These are phyloP conservation scores for Termitomyces sp. DNA, from an alignment of 768 basidiomycete genomes.

Conservation along the genomic window DNA sequence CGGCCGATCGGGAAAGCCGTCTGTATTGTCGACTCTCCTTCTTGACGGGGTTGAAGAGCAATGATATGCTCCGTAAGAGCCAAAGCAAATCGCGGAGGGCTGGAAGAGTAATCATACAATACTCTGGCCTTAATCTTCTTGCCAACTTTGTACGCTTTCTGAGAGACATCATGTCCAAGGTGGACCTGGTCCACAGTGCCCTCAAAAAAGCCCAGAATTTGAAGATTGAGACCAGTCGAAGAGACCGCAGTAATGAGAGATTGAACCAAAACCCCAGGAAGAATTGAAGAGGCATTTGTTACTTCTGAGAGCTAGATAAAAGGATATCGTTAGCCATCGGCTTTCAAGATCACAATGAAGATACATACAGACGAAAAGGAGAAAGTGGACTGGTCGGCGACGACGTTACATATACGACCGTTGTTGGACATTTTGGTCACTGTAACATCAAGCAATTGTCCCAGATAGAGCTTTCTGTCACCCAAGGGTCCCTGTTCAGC, in stretches of 20 bases:
- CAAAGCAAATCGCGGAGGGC: conserved; percentile 83
- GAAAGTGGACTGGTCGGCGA: conserved; percentile 46
- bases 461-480: conserved; percentile 45
- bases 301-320: conserved; percentile 65
- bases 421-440: conserved; percentile 70
- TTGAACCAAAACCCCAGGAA: conserved; percentile 84
- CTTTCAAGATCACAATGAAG: neutral
- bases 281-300: conserved; percentile 71
- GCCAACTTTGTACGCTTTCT: conserved; percentile 53
- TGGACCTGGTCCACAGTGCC: conserved; percentile 87
- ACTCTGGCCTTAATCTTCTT: conserved; percentile 82
- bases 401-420: conserved; percentile 75
- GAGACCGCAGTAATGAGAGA: conserved; percentile 75
- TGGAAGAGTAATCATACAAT: conserved; percentile 71
- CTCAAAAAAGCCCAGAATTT: conserved; percentile 88
- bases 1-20: conserved; percentile 73
- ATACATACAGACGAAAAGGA: conserved; percentile 52
- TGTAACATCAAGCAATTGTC: conserved; percentile 64
- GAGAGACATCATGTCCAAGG: conserved; percentile 42
- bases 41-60: conserved; percentile 40
- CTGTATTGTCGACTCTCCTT: conserved; percentile 32
- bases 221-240: conserved; percentile 76
- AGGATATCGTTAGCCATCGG: neutral
- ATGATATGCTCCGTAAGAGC: conserved; percentile 73
- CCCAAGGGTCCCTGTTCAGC: conserved; percentile 36